Percentiles rank a stretch among this genome's conserved stretches.
These are phyloP conservation scores for Talaromyces sp. DNA, from an alignment of 2,329 filamentous ascomycete species.

Conservation along the genomic window DNA sequence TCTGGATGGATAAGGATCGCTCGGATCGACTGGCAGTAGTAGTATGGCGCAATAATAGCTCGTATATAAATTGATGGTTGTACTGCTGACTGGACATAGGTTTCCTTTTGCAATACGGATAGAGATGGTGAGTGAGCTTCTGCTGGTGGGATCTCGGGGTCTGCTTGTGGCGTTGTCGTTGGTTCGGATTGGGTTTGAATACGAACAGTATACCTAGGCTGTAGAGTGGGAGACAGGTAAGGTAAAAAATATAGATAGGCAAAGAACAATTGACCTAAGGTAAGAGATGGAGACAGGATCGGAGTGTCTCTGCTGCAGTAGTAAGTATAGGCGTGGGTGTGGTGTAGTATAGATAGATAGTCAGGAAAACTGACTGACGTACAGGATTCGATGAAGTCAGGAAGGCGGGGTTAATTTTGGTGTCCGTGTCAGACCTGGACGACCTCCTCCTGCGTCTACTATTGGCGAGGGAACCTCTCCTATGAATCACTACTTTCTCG, in stretches of 20 bases:
- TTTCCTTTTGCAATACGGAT: background rate
- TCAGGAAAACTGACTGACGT: background rate
- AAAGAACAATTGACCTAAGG: background rate
- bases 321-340: background rate
- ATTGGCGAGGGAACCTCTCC: background rate
- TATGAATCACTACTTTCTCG: background rate
- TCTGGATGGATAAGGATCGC: background rate
- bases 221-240: background rate
- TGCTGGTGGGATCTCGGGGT: background rate
- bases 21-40: background rate
- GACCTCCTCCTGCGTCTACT: background rate
- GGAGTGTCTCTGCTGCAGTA: background rate
- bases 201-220: background rate
- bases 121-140: background rate
- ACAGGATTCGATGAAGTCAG: slow-evolving; percentile 13
- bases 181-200: background rate
- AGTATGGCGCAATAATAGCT: background rate
- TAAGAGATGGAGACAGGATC: background rate
- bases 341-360: background rate
- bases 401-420: slow-evolving; percentile 10
- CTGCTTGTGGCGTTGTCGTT: background rate
- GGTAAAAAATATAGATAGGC: background rate
- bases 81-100: background rate
- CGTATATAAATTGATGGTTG: background rate
- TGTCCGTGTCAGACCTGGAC: background rate